Percentiles rank a stretch among this genome's conserved stretches.
Conservation (phyloP, 164 flowering plant genomes). For the Tetrastigma voinierianum region DNA sequence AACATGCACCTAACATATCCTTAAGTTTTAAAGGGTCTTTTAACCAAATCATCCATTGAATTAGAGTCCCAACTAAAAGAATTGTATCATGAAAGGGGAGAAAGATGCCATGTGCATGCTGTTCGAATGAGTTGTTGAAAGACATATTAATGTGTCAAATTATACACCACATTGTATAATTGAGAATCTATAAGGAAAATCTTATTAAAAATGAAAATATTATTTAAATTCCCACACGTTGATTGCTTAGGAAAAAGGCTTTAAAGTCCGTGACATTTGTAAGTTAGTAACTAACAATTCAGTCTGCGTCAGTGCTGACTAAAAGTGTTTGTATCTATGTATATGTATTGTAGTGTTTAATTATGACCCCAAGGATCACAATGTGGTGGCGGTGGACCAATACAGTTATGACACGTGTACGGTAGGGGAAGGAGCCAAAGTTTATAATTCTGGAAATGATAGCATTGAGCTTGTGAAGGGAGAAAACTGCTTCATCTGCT, state of each 20-base stretch:
- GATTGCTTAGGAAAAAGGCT: background rate
- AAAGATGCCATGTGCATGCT: too few species aligned
- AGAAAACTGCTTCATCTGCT: background rate
- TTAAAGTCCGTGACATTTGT: background rate
- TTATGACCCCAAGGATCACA: background rate
- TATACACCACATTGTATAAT: too few species aligned
- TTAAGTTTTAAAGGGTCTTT: too few species aligned
- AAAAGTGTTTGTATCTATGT: too few species aligned
- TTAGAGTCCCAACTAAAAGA: too few species aligned
- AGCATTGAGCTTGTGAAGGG: background rate
- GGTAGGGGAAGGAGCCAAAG: background rate
- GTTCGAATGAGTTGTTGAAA: too few species aligned
- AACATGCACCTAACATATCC: too few species aligned
- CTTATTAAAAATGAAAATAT: background rate
- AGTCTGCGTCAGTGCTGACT: too few species aligned
- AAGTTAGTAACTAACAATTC: background rate
- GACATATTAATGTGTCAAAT: too few species aligned
- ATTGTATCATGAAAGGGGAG: too few species aligned
- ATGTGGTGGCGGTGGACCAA: background rate
- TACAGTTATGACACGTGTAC: background rate
- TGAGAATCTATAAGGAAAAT: too few species aligned
- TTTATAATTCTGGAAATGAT: background rate
- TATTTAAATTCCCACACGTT: background rate
- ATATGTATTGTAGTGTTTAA: background rate
- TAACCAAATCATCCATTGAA: too few species aligned